Evolutionary conservation across 1,284 basidiomycete genomes (phyloP), one percentile per base, ranked within the genome.

Genomic region (Cryptococcus sp.): DNA sequence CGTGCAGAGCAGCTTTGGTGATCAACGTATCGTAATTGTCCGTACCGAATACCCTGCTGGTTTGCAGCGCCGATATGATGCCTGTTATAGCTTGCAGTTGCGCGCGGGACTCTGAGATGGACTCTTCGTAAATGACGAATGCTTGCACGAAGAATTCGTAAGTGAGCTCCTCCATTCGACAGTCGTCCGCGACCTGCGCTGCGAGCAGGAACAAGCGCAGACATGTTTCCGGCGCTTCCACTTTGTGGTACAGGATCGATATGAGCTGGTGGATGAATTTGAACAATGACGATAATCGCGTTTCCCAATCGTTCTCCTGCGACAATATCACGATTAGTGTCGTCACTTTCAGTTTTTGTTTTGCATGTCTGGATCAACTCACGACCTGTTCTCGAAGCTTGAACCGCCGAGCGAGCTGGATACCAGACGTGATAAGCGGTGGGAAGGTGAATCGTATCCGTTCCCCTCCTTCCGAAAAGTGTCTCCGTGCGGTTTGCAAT

Each of bases 141-240:
- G 93, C 92, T 74, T 95, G 91, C 8, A 96, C 93, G 72, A 93
- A 95, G 68, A 96, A 87, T 76, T 97, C 93, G 75, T 96, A 97
- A 23, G 91, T 87, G 57, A 96, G 85, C 72, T 96, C 92, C 76
- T 95, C 92, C 63, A 96, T 91, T 0, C 88, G 91, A 60, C 91
- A 91, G 72, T 93, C 91, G 72, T 94, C 93, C 0, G 92, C 85
- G 20, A 95, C 88, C 75, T 95, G 92, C 0, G 93, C 91, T 0
- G 93, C 88, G 55, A 96, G 87, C n/a, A 97, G 86, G 84, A 93
- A 96, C 0, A 97, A 83, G 0, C 93, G 88, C 6, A 96, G 84
- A 6, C 93, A 93, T 57, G 90, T 90, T 22, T 89, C 84, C 3
- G 93, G 92, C 0, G 92, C 88, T 68, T 96, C 93, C 49, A 95